Percentiles rank a stretch among this genome's conserved stretches.
Conservation (phyloP, 75 land plant species). For the Cunninghamia lanceolata region DNA sequence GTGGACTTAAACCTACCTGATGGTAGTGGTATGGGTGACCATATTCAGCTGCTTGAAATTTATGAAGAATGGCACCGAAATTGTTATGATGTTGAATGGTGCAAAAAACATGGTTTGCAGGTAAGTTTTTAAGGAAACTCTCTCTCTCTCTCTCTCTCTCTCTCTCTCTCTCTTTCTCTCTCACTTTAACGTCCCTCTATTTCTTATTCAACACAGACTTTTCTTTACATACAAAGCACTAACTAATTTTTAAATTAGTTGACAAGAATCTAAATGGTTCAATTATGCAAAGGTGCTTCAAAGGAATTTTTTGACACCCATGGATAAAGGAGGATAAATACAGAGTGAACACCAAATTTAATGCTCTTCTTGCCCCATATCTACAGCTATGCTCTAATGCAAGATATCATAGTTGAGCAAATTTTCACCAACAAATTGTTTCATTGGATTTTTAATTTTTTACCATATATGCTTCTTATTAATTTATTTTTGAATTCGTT, state of each 20-base stretch:
- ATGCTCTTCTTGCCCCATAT: background rate
- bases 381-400: background rate
- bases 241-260: background rate
- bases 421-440: background rate
- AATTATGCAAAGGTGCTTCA: background rate
- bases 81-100: conserved; percentile 76
- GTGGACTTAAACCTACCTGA: conserved; percentile 59
- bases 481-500: background rate
- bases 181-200: background rate
- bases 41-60: conserved; percentile 91
- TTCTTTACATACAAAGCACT: background rate
- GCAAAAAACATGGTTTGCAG: conserved; percentile 71
- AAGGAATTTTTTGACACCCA: background rate
- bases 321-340: background rate
- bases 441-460: background rate
- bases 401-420: background rate
- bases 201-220: background rate
- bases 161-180: background rate
- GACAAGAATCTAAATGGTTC: background rate
- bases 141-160: background rate
- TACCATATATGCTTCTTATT: background rate
- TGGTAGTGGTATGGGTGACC: conserved; percentile 94
- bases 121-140: conserved; percentile 17
- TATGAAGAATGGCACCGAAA: conserved; percentile 70
- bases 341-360: background rate